Base-by-base conservation (phyloP, 176 grass and related monocot genomes). In the Cenchrus americanus region DNA sequence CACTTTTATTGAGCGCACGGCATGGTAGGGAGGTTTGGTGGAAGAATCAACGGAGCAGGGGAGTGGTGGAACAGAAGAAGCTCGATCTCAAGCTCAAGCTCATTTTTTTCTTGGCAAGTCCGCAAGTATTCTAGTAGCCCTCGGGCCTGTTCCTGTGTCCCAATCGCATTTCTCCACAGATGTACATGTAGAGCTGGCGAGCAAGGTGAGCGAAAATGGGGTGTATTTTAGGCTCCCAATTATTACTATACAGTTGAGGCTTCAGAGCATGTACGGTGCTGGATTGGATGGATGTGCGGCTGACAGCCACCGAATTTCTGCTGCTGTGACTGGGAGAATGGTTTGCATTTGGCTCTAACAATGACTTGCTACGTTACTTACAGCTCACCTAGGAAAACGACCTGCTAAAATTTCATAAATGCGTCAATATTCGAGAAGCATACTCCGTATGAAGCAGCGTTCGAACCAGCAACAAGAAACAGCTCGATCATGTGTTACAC, bases 211-310 rank as follows among this genome's bases (percentile, higher is more conserved):
- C 47, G 47, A 81, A 81, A 37, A 37, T 3, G 48, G 64, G 71
- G 19, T 57, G 47, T 62, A 0, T 69, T 24, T 62, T 7, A 10
- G 47, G 63, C 63, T 62, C 74, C 4, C 22, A 10, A 51, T 47
- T 88, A 75, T 84, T 55, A n/a, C n/a, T n/a, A 37, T 77, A 82
- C 78, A 9, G 88, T 80, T 69, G 63, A 66, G 17, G 21, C 60
- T 63, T 85, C 70, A 47, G 51, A 65, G 34, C 8, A 60, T 40
- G 62, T 55, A 5, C 60, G 24, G 40, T 66, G 8, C 4, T 47
- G 51, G 37, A 27, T 4, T 37, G 34, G 34, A 37, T 37, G 34
- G 34, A 37, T 79, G 48, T 23, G 40, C 41, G 26, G 4, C 4
- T 4, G 34, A 66, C 42, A 67, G 19, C 59, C 41, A 70, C 21